Percentiles rank a stretch among this genome's conserved stretches.
phyloP scores from a whole-genome alignment of 169 alveolate species.

The Miamiensis avidus region DNA sequence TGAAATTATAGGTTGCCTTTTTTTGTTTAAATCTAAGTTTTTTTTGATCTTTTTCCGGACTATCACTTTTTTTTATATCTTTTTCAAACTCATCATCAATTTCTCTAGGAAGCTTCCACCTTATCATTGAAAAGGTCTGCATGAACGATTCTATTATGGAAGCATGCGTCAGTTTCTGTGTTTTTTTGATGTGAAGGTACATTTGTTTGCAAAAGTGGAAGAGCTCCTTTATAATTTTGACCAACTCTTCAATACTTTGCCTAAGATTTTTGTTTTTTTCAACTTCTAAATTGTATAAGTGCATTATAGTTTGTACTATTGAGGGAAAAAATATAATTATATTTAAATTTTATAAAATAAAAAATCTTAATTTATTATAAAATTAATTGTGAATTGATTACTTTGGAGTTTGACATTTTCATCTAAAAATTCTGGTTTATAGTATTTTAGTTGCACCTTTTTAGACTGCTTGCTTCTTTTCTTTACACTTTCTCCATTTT shows the following conservation, averaged over 20 bases:
- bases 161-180: neutral
- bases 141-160: constrained; percentile 11
- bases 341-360: no score
- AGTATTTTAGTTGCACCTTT: no score
- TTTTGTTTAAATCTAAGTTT: constrained; percentile 4
- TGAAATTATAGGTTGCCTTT: constrained; percentile 17
- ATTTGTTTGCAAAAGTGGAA: neutral
- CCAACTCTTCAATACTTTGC: constrained; percentile 6
- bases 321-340: no score
- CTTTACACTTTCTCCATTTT: no score
- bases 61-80: constrained; percentile 13
- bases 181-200: constrained; percentile 14
- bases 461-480: no score
- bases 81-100: constrained; percentile 14
- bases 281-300: constrained; percentile 14
- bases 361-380: no score
- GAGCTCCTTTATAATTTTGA: constrained; percentile 20
- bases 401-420: no score
- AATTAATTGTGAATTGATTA: no score
- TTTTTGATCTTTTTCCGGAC: neutral
- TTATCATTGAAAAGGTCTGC: neutral
- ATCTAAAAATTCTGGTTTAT: no score
- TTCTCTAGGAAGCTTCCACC: constrained; percentile 28
- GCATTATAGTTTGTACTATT: constrained; percentile 1
- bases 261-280: constrained; percentile 2